Evolutionary conservation across 2,329 filamentous ascomycete genomes (phyloP).

Genomic region (Aschersonia sp.): DNA sequence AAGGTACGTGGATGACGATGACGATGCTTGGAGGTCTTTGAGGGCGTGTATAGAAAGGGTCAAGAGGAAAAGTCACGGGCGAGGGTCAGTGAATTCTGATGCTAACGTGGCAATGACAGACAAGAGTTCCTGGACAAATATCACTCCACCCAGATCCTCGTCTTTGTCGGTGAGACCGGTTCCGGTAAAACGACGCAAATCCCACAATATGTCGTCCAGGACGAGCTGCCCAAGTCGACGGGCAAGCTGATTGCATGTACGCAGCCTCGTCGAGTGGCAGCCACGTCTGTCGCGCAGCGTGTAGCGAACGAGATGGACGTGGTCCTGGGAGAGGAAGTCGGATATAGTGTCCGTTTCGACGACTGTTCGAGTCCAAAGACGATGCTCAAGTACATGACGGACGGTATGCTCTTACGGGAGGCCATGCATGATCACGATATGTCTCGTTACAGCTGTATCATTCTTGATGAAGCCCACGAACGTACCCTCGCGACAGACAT

Average conservation of each 20-base stretch:
- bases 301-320: conserved; percentile 96
- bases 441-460: conserved; percentile 89
- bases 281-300: conserved; percentile 97
- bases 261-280: conserved; percentile 91
- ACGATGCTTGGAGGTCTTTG: too few relatives aligned
- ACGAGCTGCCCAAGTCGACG: conserved; percentile 77
- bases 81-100: not conserved
- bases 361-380: conserved; percentile 83
- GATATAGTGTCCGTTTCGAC: conserved; percentile 98
- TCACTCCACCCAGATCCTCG: conserved; percentile 86
- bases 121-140: conserved; percentile 90
- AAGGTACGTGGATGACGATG: conserved; percentile 36
- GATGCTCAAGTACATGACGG: conserved; percentile 98
- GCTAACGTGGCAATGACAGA: conserved; percentile 24
- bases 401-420: conserved; percentile 94
- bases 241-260: conserved; percentile 93
- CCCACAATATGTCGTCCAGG: conserved; percentile 93
- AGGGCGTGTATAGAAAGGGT: too few relatives aligned
- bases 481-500: conserved; percentile 95
- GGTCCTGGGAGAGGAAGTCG: conserved; percentile 80
- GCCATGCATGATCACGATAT: conserved; percentile 93
- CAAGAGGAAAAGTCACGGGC: too few relatives aligned
- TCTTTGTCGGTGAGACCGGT: conserved; percentile 97
- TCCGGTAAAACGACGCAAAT: conserved; percentile 99
- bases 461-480: conserved; percentile 97